Evolutionary conservation across 768 basidiomycete genomes (phyloP), one percentile per base, ranked within the genome.

Genomic region (Collybia nuda): DNA sequence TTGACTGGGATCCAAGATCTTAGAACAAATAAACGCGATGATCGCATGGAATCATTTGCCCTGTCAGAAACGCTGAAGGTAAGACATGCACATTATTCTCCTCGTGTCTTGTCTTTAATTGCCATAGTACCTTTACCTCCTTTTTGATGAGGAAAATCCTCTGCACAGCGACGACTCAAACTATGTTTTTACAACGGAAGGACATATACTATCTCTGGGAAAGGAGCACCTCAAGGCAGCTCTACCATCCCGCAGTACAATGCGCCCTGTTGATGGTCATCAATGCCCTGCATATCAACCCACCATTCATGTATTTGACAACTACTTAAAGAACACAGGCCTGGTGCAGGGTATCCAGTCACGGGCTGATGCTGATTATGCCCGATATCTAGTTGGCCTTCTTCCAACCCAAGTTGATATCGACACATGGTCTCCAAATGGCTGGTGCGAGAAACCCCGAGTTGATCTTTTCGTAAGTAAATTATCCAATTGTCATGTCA

Each of bases 41-140:
- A 98, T 61, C 81, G 96, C 52, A 98, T 98, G 97, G 97, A 98
- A 67, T 93, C 90, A 4, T 99, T 98, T 66, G 84, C 84, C n/a
- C 75, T 98, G 26, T 93, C 91, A 2, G 95, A 96, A 70, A 93
- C 93, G 0, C 71, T 97, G 41, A 96, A 95, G 78, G 93, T 87
- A 52, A 26, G 67, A 36, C 14, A 22, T 21, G 28, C 29, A 11
- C 2, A 19, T 24, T 24, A 17, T 42, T n/a, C 19, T 37, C 36
- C 23, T 46, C 38, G 24, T 17, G 6, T 14, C 26, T 17, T 18
- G 43, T 42, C 35, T 52, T 43, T 48, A 35, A 29, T 9, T 37
- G 17, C 17, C 21, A 1, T 44, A 98, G 90, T 99, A 98, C 74
- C 79, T 98, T 15, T 98, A 85, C 67, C 78, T 98, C 36, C 74